phyloP scores from a whole-genome alignment of 1,284 basidiomycete species.

The Moesziomyces parantarcticus region DNA sequence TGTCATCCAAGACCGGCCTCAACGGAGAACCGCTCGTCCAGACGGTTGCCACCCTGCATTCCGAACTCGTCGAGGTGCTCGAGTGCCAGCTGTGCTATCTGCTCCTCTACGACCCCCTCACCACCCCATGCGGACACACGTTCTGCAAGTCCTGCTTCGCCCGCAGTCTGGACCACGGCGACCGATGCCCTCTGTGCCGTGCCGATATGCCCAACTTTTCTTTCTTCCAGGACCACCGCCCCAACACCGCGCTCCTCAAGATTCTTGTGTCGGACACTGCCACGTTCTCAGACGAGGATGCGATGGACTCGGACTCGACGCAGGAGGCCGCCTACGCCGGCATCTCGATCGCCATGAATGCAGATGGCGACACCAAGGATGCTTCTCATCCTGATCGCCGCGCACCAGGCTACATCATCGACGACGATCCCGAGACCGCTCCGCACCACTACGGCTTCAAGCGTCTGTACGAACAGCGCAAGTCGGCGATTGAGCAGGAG shows the following conservation, averaged over 20 bases:
- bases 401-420: conserved; percentile 24
- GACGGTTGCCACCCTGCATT: conserved; percentile 49
- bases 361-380: background rate
- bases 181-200: conserved; percentile 85
- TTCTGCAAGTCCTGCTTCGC: conserved; percentile 90
- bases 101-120: conserved; percentile 84
- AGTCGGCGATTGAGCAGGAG: conserved; percentile 76
- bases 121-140: conserved; percentile 93
- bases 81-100: conserved; percentile 91
- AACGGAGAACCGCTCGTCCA: conserved; percentile 45
- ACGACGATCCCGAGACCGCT: conserved; percentile 38
- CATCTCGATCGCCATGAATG: conserved; percentile 19
- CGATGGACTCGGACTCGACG: conserved; percentile 27
- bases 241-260: conserved; percentile 47
- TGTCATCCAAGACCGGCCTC: conserved; percentile 23
- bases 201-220: conserved; percentile 78
- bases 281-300: conserved; percentile 43
- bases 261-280: conserved; percentile 50
- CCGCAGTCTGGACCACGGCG: conserved; percentile 85
- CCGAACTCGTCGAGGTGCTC: conserved; percentile 77
- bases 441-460: conserved; percentile 48
- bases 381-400: background rate
- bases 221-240: conserved; percentile 79
- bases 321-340: conserved; percentile 31
- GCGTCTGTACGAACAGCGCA: conserved; percentile 71